Conservation (phyloP, 164 flowering plant genomes). For the Cinnamomum chago region DNA sequence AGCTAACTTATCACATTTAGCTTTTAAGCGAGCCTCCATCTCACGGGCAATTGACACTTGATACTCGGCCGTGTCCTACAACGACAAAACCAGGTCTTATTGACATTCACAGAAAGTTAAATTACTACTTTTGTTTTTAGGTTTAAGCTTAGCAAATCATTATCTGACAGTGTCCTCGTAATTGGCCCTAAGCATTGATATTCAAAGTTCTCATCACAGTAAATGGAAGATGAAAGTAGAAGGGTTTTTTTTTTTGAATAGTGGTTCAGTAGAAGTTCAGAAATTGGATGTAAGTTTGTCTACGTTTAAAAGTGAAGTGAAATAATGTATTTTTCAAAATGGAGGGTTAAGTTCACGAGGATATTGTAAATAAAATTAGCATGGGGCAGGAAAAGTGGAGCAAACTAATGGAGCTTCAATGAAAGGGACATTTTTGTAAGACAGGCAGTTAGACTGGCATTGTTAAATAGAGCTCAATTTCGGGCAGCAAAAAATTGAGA, state of each 20-base stretch:
- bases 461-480: no score
- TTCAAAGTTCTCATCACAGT: not conserved
- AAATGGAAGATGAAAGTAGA: no score
- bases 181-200: not conserved
- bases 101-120: not conserved
- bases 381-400: no score
- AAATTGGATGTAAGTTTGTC: not conserved
- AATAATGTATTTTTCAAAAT: no score
- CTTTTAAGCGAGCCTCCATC: slow-evolving; percentile 70
- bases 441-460: no score
- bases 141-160: not conserved
- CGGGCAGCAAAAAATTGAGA: no score
- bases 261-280: not conserved
- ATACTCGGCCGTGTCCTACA: slow-evolving; percentile 75
- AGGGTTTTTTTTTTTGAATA: not conserved
- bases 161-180: not conserved
- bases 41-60: slow-evolving; percentile 64
- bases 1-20: slow-evolving; percentile 70
- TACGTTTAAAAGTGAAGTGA: no score
- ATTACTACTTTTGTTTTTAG: not conserved
- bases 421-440: no score
- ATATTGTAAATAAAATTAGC: no score
- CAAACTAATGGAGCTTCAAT: no score
- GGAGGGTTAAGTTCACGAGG: no score
- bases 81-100: slow-evolving; percentile 1